phyloP scores from a whole-genome alignment of 345 rosid species.

The Eucalyptus regnans region DNA sequence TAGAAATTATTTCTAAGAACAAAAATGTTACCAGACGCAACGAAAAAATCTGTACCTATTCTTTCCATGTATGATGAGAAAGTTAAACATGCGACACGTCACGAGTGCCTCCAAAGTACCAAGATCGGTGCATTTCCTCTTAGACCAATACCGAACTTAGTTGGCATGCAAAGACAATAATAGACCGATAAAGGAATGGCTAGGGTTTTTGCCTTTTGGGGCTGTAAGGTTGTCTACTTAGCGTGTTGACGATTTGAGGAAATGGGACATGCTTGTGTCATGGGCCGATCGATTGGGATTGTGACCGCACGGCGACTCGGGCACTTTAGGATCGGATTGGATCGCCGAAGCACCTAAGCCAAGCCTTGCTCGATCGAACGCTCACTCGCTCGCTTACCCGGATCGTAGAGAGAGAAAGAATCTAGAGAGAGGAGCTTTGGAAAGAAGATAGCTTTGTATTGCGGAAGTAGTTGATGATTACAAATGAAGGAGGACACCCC shows the following conservation, averaged over 20 bases:
- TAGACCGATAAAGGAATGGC: not conserved
- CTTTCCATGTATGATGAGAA: not conserved
- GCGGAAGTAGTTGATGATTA: too few species aligned
- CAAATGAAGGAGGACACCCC: too few species aligned
- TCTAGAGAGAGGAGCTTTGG: too few species aligned
- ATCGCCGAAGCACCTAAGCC: too few species aligned
- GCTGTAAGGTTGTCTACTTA: not conserved
- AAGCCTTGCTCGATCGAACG: too few species aligned
- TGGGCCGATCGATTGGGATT: too few species aligned
- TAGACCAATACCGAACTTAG: not conserved
- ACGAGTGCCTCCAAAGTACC: not conserved
- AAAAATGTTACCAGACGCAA: too few species aligned
- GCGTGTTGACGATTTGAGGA: not conserved
- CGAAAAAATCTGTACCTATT: accelerated
- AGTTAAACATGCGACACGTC: not conserved
- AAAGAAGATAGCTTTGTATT: too few species aligned
- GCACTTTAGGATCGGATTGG: too few species aligned
- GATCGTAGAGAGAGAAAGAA: too few species aligned
- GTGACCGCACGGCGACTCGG: too few species aligned
- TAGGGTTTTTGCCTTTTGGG: not conserved
- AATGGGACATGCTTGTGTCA: not conserved
- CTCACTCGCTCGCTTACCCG: too few species aligned
- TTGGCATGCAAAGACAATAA: not conserved
- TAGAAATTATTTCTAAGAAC: accelerated
- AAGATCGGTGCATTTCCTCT: not conserved